Base-by-base conservation (phyloP, 495 filamentous ascomycete species). In the Lasiosphaeris hirsuta region DNA sequence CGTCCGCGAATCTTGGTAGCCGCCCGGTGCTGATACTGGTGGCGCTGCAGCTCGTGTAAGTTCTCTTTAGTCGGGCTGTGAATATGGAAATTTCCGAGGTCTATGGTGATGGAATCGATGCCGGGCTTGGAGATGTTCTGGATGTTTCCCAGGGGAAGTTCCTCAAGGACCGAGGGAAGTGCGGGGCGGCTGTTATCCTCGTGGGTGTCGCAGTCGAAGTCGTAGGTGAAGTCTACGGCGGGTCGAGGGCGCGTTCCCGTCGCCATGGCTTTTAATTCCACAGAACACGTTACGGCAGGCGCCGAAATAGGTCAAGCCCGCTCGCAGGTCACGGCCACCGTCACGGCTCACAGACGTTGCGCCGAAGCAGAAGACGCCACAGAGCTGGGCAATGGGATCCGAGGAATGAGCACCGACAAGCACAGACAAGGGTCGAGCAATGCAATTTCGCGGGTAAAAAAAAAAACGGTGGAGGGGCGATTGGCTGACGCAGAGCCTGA, bases 391-490 rank as follows among this genome's bases (percentile, higher is more conserved):
- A n/a, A 56, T 37, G 19, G 51, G 52, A 49, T 30, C 5, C 23
- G 23, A 30, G 23, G 23, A 30, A 30, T 30, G 23, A 30, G 23
- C 23, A 30, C 23, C 23, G 23, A 30, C 23, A 30, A 30, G 23
- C 23, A 30, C 23, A 45, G 51, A 59, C 47, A 56, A 54, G 61
- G 49, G 54, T 11, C 46, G 18, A n/a, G 38, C 46, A 61, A 52
- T 58, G 63, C 65, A 70, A 70, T 70, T 65, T 70, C 66, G 59
- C 68, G 61, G 61, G 50, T 64, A 65, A 63, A 59, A 30, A 30
- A 30, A 30, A 30, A 59, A 64, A 62, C 30, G 40, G 61, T 60
- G 55, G 67, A 63, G 62, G 66, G 51, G 61, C 55, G 68, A 64
- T 63, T 63, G 65, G 60, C 36, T 36, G 17, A 36, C 10, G 39